Conservation (phyloP, 306 rosid genomes). For the Potentilla sterilis region DNA sequence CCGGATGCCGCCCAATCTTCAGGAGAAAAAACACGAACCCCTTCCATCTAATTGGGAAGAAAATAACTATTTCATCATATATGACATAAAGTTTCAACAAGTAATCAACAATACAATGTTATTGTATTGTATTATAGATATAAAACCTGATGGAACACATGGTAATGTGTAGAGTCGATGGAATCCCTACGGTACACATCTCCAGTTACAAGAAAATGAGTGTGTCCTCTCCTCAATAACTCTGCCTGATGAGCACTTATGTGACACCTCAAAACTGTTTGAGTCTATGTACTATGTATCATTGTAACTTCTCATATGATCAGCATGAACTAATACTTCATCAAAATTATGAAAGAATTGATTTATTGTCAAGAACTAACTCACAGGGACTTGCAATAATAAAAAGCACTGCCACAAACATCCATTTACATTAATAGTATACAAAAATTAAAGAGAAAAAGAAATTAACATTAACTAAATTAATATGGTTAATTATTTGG, state of each 20-base stretch:
- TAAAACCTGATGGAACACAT: constrained; percentile 89
- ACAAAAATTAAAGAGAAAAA: neutral
- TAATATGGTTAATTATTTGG: neutral
- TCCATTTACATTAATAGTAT: no score
- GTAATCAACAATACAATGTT: constrained; percentile 20
- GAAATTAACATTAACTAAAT: neutral
- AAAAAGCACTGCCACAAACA: neutral
- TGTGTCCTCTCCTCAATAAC: no score
- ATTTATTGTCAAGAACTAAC: constrained; percentile 21
- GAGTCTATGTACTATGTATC: constrained; percentile 82
- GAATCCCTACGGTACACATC: constrained; percentile 98
- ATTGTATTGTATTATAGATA: constrained; percentile 5
- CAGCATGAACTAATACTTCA: constrained; percentile 95
- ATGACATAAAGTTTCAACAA: constrained; percentile 21
- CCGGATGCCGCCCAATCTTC: constrained; percentile 77
- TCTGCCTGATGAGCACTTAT: constrained; percentile 98
- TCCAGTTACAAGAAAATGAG: constrained; percentile 95
- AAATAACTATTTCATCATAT: constrained; percentile 8
- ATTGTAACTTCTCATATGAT: constrained; percentile 90
- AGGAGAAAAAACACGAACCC: constrained; percentile 77
- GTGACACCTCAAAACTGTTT: constrained; percentile 90
- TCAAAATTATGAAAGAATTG: constrained; percentile 81
- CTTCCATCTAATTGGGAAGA: constrained; percentile 99
- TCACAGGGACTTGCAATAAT: neutral
- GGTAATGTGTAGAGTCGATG: constrained; percentile 97